phyloP scores from a whole-genome alignment of 192 early-diverging fungal species.

The Entophlyctis luteolus region DNA sequence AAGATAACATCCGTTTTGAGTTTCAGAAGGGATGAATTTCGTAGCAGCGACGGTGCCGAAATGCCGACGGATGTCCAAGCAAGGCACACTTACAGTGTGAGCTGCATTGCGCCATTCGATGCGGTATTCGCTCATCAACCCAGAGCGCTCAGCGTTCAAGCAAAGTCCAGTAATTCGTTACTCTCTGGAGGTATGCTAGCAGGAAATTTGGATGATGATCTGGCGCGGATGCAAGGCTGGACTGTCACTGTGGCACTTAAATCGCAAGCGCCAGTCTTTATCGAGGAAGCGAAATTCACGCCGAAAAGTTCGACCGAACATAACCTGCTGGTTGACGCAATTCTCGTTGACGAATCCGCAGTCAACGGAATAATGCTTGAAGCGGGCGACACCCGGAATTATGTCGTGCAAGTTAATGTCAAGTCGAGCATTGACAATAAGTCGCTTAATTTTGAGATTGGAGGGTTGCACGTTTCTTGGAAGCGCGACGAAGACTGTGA shows the following conservation, averaged over 20 bases:
- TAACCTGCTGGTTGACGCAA: no score
- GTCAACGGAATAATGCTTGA: no score
- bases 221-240: neutral
- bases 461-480: slow-evolving; percentile 2
- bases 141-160: neutral
- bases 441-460: neutral
- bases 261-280: neutral
- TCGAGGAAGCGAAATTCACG: neutral
- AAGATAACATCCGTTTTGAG: slow-evolving; percentile 23
- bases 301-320: no score
- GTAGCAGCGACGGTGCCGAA: neutral
- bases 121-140: slow-evolving; percentile 4
- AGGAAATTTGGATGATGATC: neutral
- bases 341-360: no score
- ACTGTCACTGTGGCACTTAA: slow-evolving; percentile 3
- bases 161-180: neutral
- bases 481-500: neutral
- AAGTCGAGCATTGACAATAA: neutral
- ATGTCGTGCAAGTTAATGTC: slow-evolving; percentile 1
- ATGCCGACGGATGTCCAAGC: neutral
- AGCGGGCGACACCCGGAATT: slow-evolving; percentile 7
- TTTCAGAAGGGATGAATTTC: no score
- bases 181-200: neutral
- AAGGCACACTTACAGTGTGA: neutral
- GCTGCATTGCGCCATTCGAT: slow-evolving; percentile 11